phyloP scores from a whole-genome alignment of 192 early-diverging fungal genomes.

The Gryganskiella cystojenkinii region DNA sequence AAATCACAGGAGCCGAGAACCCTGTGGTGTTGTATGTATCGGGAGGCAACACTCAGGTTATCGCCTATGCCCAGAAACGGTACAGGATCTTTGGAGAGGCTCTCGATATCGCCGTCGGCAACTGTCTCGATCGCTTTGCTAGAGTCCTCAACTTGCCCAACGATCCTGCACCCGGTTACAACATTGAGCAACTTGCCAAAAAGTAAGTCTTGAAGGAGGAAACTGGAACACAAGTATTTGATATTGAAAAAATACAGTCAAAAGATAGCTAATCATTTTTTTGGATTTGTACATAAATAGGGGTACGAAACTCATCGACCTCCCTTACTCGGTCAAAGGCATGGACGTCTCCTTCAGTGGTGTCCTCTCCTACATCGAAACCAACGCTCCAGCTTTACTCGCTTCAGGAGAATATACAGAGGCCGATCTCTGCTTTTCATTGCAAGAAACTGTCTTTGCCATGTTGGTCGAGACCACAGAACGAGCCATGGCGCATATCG shows the following conservation, averaged over 20 bases:
- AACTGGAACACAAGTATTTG: neutral
- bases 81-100: conserved; percentile 99
- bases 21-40: conserved; percentile 98
- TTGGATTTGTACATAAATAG: conserved; percentile 49
- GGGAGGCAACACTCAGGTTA: conserved; percentile 99
- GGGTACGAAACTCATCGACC: conserved; percentile 85
- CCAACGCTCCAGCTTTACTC: conserved; percentile 69
- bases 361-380: conserved; percentile 92
- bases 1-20: conserved; percentile 93
- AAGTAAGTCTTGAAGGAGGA: conserved; percentile 55
- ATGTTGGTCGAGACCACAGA: conserved; percentile 99
- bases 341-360: conserved; percentile 99
- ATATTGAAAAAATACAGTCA: neutral
- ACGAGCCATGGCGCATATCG: conserved; percentile 98
- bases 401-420: conserved; percentile 65
- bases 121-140: conserved; percentile 98
- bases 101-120: conserved; percentile 97
- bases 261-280: no score
- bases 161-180: conserved; percentile 97
- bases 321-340: conserved; percentile 98
- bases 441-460: conserved; percentile 98
- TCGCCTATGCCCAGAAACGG: conserved; percentile 93
- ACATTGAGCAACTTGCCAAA: conserved; percentile 97
- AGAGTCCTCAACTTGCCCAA: conserved; percentile 93
- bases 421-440: conserved; percentile 96